Conservation (phyloP, 1,284 basidiomycete genomes). For the Gymnopus androsaceus region DNA sequence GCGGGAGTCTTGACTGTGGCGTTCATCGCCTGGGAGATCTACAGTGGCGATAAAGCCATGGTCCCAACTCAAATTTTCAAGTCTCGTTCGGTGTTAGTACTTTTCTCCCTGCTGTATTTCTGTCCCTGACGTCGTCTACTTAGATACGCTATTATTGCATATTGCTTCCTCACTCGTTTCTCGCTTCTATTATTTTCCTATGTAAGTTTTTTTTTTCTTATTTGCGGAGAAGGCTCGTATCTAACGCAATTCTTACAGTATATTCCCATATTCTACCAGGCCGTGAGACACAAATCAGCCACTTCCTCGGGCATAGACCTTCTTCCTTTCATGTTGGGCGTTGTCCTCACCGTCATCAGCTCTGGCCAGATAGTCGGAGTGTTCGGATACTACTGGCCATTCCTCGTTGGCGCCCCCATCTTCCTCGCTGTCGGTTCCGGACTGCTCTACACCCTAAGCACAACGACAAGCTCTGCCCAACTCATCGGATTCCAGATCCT, state of each 20-base stretch:
- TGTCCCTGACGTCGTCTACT: not conserved
- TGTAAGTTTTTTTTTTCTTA: not conserved
- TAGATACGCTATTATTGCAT: constrained; percentile 17
- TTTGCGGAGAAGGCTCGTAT: not conserved
- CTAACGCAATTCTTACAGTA: constrained; percentile 13
- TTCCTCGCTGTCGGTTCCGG: too few species aligned
- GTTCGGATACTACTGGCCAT: constrained; percentile 18
- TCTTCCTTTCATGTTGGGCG: constrained; percentile 40
- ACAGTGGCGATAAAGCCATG: constrained; percentile 15
- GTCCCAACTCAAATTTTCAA: constrained; percentile 17
- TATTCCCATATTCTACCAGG: constrained; percentile 34
- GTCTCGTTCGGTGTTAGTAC: constrained; percentile 14
- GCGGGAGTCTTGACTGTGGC: constrained; percentile 9
- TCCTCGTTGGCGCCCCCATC: too few species aligned
- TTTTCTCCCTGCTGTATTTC: not conserved
- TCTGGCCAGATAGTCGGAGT: constrained; percentile 34
- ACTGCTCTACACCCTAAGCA: too few species aligned
- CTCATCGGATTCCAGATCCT: too few species aligned
- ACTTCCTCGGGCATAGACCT: constrained; percentile 45
- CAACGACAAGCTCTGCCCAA: too few species aligned
- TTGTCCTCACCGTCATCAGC: constrained; percentile 38
- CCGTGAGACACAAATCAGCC: constrained; percentile 33
- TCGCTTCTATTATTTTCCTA: constrained; percentile 18
- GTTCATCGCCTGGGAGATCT: constrained; percentile 7
- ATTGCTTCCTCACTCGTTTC: constrained; percentile 19